Base-by-base conservation (phyloP, 306 rosid species). In the Herpetospermum pedunculosum region DNA sequence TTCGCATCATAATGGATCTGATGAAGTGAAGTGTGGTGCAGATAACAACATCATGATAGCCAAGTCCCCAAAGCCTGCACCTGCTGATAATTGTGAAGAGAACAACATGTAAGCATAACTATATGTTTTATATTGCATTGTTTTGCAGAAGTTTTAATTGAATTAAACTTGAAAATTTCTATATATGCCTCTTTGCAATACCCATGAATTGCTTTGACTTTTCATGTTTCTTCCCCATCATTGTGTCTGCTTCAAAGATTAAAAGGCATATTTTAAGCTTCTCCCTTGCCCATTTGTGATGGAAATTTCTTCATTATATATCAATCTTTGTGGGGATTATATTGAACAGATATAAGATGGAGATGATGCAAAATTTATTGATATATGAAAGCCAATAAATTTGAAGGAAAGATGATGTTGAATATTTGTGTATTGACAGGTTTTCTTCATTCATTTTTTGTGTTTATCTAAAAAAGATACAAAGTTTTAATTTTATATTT, bases 61-160 rank as follows among this genome's bases (percentile, higher is more conserved):
- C 5, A 67, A 73, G 74, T 80, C 78, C 82, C 72, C 68, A 76
- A 83, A 82, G 78, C 78, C 78, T 73, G 77, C 50, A 32, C 72
- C 55, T 78, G 84, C 59, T 60, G 89, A 84, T 64, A 53, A 52
- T 44, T 76, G 77, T 75, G 80, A 80, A 77, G 75, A 71, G 48
- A 84, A 84, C 62, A 79, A 81, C 74, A 76, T 75, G 98, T 93
- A 88, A 93, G 98, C 57, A 68, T 77, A 23, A 30, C 41, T 69
- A 5, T 40, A 18, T 73, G 19, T 73, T 25, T 15, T n/a, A 0
- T 49, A 2, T 30, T 63, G 2, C 73, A 2, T 47, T 44, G 26
- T 29, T 75, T 46, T 46, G 43, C 41, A 55, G 63, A 16, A 50
- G 7, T 52, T 57, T 41, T 37, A 38, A 15, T 40, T 5, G 32